phyloP scores from a whole-genome alignment of 352 stramenopile genomes.

The Blastocystis sp. region DNA sequence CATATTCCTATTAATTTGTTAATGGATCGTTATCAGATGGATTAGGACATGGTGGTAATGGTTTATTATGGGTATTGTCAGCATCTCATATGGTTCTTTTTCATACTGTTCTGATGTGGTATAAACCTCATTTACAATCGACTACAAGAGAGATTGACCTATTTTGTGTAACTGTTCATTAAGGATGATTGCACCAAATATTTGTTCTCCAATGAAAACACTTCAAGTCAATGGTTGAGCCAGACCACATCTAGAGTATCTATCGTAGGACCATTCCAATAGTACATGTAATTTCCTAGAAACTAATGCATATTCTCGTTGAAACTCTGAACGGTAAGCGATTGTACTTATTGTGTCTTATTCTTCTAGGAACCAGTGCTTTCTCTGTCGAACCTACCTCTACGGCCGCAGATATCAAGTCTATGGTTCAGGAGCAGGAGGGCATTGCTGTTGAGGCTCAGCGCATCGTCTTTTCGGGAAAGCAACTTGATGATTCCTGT shows the following conservation, averaged over 20 bases:
- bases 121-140: too few relatives aligned
- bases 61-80: too few relatives aligned
- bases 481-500: slow-evolving; percentile 66
- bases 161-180: too few relatives aligned
- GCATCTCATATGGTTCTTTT: too few relatives aligned
- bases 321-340: slow-evolving; percentile 39
- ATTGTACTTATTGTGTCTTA: neutral
- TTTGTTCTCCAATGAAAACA: neutral
- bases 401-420: neutral
- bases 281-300: neutral
- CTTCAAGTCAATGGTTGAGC: neutral
- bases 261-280: neutral
- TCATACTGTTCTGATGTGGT: too few relatives aligned
- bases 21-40: too few relatives aligned
- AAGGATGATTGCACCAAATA: neutral
- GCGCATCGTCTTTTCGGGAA: slow-evolving; percentile 64
- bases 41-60: too few relatives aligned
- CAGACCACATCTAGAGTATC: neutral
- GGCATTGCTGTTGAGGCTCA: slow-evolving; percentile 8
- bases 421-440: slow-evolving; percentile 28
- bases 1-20: too few relatives aligned
- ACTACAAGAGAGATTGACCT: too few relatives aligned
- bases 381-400: neutral
- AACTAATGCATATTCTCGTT: slow-evolving; percentile 30
- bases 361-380: neutral